Conservation (phyloP, 1,284 basidiomycete species). For the Ganoderma lingzhi region DNA sequence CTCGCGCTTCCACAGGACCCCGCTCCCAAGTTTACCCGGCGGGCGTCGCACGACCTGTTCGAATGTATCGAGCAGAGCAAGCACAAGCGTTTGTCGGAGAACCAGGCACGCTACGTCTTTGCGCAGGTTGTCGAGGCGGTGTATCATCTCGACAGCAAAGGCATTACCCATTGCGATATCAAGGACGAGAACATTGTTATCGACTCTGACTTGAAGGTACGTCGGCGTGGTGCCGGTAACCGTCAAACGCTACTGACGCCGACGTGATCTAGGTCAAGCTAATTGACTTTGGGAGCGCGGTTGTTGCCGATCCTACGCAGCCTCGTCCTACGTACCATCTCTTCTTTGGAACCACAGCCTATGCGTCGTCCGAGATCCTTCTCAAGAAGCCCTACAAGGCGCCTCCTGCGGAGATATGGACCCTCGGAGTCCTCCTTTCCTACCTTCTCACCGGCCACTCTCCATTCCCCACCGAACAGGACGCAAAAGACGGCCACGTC, state of each 20-base stretch:
- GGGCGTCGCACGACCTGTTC: conserved; percentile 90
- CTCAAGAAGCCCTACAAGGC: conserved; percentile 78
- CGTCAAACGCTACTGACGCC: conserved; percentile 14
- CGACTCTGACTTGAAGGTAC: conserved; percentile 71
- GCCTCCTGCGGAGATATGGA: conserved; percentile 90
- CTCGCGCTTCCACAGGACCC: conserved; percentile 31
- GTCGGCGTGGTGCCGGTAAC: conserved; percentile 4
- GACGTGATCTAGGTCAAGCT: conserved; percentile 76
- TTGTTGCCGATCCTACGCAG: conserved; percentile 72
- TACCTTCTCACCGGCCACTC: conserved; percentile 89
- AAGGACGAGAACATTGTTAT: conserved; percentile 95
- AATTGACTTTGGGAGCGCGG: conserved; percentile 93
- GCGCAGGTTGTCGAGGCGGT: conserved; percentile 89
- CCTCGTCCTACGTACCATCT: conserved; percentile 75
- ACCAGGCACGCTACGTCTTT: conserved; percentile 84
- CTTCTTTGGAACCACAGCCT: conserved; percentile 86
- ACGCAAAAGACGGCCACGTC: conserved; percentile 62
- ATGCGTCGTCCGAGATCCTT: conserved; percentile 85
- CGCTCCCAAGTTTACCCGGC: conserved; percentile 67
- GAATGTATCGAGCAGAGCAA: conserved; percentile 91
- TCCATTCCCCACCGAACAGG: conserved; percentile 80
- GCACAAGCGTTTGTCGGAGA: conserved; percentile 82
- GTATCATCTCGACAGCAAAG: conserved; percentile 76
- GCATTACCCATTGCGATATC: conserved; percentile 91
- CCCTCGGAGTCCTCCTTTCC: conserved; percentile 88